Percentiles rank a stretch among this genome's conserved stretches.
Evolutionary conservation across 2,329 filamentous ascomycete species (phyloP).

Genomic region (Fusarium dlaminii): DNA sequence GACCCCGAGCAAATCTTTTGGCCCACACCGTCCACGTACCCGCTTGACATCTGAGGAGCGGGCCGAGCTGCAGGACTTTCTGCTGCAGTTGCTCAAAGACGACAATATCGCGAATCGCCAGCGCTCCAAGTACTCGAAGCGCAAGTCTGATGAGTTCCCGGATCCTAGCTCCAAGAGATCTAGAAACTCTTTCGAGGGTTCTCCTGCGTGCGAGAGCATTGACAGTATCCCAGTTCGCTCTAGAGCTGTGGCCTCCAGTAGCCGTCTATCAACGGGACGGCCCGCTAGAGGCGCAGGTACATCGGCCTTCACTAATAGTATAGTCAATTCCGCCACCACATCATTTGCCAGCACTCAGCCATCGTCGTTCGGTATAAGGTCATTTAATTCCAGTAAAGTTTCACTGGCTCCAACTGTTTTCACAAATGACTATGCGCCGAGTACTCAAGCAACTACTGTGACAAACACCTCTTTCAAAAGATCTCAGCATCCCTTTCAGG

Average conservation of each 20-base stretch:
- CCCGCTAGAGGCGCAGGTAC: constrained; percentile 24
- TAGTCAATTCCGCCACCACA: background rate
- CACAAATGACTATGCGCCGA: constrained; percentile 28
- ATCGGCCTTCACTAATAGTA: constrained; percentile 17
- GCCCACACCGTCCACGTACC: constrained; percentile 37
- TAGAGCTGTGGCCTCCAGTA: constrained; percentile 8
- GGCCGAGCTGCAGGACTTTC: constrained; percentile 38
- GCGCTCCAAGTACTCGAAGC: constrained; percentile 30
- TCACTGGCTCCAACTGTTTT: constrained; percentile 49
- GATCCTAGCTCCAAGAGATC: constrained; percentile 27
- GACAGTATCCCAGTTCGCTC: constrained; percentile 37
- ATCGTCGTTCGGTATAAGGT: constrained; percentile 31
- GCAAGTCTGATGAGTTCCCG: constrained; percentile 35
- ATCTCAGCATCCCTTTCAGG: background rate
- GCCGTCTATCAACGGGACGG: constrained; percentile 14
- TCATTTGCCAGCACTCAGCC: constrained; percentile 20
- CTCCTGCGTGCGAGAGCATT: constrained; percentile 9
- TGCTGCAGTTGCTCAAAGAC: constrained; percentile 30
- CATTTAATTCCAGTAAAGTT: constrained; percentile 46
- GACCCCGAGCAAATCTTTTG: constrained; percentile 16
- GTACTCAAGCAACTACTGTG: constrained; percentile 49
- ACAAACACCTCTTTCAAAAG: constrained; percentile 22
- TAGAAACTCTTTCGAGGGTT: constrained; percentile 22
- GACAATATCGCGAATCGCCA: constrained; percentile 15
- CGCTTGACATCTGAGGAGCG: constrained; percentile 33